A percentile compares a stretch with the other conserved stretches of the same genome.
Conservation (phyloP, 352 stramenopile genomes). For the Pythium diclinum region DNA sequence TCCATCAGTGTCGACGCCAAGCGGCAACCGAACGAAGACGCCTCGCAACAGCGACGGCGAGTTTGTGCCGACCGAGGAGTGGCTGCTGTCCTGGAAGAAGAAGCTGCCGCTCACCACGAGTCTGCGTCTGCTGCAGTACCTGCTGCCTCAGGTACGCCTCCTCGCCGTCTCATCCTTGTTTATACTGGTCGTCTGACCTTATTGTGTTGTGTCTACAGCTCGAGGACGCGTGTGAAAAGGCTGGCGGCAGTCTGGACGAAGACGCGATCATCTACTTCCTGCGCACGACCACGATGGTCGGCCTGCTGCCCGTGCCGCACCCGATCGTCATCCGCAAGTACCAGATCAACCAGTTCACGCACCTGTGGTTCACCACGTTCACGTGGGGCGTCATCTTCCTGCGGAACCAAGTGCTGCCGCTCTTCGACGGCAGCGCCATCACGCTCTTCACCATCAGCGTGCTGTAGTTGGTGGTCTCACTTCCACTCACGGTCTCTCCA, state of each 20-base stretch:
- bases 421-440: constrained; percentile 96
- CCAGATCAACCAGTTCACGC: constrained; percentile 98
- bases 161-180: neutral
- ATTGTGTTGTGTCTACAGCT: constrained; percentile 31
- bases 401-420: constrained; percentile 94
- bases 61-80: constrained; percentile 91
- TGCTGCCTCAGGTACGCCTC: constrained; percentile 84
- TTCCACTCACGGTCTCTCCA: neutral
- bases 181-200: constrained; percentile 9
- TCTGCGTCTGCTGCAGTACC: constrained; percentile 91
- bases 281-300: constrained; percentile 97
- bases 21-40: constrained; percentile 25
- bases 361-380: constrained; percentile 98
- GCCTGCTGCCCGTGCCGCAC: constrained; percentile 95
- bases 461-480: constrained; percentile 36
- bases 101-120: constrained; percentile 95
- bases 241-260: constrained; percentile 91
- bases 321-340: constrained; percentile 99
- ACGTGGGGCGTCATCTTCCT: constrained; percentile 99
- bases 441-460: constrained; percentile 94
- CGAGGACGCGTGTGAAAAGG: constrained; percentile 71
- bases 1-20: constrained; percentile 6
- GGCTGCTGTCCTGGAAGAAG: constrained; percentile 93
- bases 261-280: constrained; percentile 96
- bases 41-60: constrained; percentile 45